Evolutionary conservation across 495 filamentous ascomycete species (phyloP).

Genomic region (Halenospora varia): DNA sequence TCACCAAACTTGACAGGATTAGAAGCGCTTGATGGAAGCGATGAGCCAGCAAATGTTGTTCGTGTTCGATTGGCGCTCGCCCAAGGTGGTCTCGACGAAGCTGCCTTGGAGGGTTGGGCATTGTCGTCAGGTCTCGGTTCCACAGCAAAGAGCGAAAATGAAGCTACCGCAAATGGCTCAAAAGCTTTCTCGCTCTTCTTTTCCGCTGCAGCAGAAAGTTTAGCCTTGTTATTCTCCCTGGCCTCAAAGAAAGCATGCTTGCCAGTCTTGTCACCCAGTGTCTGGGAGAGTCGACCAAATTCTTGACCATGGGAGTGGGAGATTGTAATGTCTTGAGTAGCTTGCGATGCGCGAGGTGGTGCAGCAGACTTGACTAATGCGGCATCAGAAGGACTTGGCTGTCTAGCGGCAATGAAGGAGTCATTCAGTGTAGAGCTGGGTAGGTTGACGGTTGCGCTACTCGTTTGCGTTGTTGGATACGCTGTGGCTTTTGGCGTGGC

Average conservation of each 20-base stretch:
- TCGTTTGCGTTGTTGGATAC: neutral
- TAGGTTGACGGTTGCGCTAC: no score
- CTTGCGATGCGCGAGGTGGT: neutral
- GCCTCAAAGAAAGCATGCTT: slow-evolving; percentile 24
- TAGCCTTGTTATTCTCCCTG: slow-evolving; percentile 22
- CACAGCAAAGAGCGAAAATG: neutral
- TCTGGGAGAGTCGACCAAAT: slow-evolving; percentile 4
- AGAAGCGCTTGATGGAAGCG: neutral
- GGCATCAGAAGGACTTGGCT: slow-evolving; percentile 41
- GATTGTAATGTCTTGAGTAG: neutral
- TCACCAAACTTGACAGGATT: neutral
- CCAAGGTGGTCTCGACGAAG: no score
- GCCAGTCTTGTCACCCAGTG: slow-evolving; percentile 21
- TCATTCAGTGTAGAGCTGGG: neutral
- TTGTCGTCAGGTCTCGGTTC: neutral
- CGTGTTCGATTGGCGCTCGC: no score
- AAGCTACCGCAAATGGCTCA: neutral
- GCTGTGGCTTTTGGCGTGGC: no score
- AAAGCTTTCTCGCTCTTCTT: neutral
- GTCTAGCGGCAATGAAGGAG: slow-evolving; percentile 11
- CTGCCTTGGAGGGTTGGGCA: neutral
- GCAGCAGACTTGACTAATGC: slow-evolving; percentile 34
- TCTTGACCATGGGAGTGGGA: neutral
- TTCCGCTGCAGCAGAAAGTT: neutral
- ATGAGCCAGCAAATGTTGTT: neutral